These are phyloP conservation scores for Nakaseomyces kungkrabaensis DNA, from an alignment of 1,139 yeast species.

Conservation along the genomic window DNA sequence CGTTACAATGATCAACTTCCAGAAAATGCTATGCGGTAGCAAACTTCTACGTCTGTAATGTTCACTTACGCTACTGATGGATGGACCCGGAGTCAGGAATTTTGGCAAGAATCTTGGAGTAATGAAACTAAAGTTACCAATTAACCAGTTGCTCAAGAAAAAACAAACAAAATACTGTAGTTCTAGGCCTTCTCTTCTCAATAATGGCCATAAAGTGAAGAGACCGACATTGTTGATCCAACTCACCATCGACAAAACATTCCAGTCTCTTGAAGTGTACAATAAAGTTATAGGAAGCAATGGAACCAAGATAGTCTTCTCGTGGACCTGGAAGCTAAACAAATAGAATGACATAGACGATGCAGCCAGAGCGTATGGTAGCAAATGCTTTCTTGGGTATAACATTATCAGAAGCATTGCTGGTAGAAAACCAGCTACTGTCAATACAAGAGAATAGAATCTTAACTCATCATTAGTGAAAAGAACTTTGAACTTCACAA, in stretches of 20 bases:
- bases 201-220: slow-evolving; percentile 81
- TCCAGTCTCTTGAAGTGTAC: slow-evolving; percentile 47
- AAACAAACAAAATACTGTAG: slow-evolving; percentile 61
- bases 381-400: slow-evolving; percentile 41
- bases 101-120: slow-evolving; percentile 36
- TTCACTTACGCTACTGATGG: slow-evolving; percentile 27
- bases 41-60: slow-evolving; percentile 36
- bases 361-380: slow-evolving; percentile 70
- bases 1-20: slow-evolving; percentile 46
- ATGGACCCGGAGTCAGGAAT: slow-evolving; percentile 36
- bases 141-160: slow-evolving; percentile 71
- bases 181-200: slow-evolving; percentile 61
- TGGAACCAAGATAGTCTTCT: slow-evolving; percentile 81
- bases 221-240: slow-evolving; percentile 83
- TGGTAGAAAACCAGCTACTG: slow-evolving; percentile 61
- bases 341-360: slow-evolving; percentile 82
- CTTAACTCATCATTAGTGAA: slow-evolving; percentile 55
- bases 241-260: slow-evolving; percentile 58
- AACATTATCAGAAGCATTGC: slow-evolving; percentile 46
- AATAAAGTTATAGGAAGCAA: slow-evolving; percentile 72
- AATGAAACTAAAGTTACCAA: slow-evolving; percentile 46
- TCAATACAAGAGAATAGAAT: slow-evolving; percentile 49
- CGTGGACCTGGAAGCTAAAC: slow-evolving; percentile 94
- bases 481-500: slow-evolving; percentile 55
- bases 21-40: slow-evolving; percentile 42